phyloP scores from a whole-genome alignment of 2,329 filamentous ascomycete species.

The Fusarium gaditjirri region DNA sequence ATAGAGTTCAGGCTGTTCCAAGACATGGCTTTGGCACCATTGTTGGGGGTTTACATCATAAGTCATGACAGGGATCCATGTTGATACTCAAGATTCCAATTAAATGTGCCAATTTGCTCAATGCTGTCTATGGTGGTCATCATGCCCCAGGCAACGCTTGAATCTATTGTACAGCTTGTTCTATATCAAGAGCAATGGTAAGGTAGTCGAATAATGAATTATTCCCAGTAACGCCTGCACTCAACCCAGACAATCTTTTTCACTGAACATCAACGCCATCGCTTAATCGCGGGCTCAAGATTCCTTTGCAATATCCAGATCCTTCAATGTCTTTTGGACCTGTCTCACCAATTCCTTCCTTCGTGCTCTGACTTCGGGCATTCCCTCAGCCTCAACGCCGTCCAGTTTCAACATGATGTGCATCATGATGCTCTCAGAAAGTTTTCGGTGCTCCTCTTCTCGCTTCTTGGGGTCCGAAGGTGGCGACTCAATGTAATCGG shows the following conservation, averaged over 20 bases:
- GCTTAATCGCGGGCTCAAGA: slow-evolving; percentile 18
- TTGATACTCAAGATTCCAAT: background rate
- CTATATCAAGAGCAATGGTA: slow-evolving; percentile 40
- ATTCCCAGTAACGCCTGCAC: slow-evolving; percentile 39
- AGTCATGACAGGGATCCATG: background rate
- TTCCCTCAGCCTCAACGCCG: slow-evolving; percentile 77
- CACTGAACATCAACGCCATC: slow-evolving; percentile 5
- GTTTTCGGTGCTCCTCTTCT: slow-evolving; percentile 77
- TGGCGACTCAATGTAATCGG: slow-evolving; percentile 69
- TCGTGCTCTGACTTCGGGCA: slow-evolving; percentile 69
- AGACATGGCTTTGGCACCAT: background rate
- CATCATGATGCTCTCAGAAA: slow-evolving; percentile 80
- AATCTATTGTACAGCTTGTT: slow-evolving; percentile 46
- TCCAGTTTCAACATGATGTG: slow-evolving; percentile 82
- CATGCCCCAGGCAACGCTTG: slow-evolving; percentile 38
- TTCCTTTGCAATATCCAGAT: slow-evolving; percentile 64
- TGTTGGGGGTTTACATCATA: background rate
- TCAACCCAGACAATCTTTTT: slow-evolving; percentile 34
- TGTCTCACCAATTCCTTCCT: slow-evolving; percentile 79
- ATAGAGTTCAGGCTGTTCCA: background rate
- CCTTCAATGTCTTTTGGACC: slow-evolving; percentile 73
- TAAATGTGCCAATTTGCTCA: slow-evolving; percentile 29
- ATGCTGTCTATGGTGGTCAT: slow-evolving; percentile 42
- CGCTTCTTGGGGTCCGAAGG: slow-evolving; percentile 74
- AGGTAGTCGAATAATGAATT: slow-evolving; percentile 8